A percentile compares a stretch with the other conserved stretches of the same genome.
phyloP scores from a whole-genome alignment of 352 stramenopile species.

The Pythium utonaiense region DNA sequence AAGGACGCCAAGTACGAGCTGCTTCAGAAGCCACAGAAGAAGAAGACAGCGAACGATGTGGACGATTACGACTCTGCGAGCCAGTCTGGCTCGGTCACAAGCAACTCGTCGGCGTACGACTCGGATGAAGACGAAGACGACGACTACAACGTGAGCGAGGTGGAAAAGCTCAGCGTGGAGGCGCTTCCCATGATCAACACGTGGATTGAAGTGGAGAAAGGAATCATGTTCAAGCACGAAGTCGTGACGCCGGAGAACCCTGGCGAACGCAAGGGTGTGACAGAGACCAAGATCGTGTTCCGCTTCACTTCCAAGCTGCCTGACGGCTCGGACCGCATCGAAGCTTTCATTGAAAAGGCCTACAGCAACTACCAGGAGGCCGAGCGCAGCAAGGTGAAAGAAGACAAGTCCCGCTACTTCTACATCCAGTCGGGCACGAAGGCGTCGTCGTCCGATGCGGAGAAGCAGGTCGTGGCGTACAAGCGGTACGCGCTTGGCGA shows the following conservation, averaged over 20 bases:
- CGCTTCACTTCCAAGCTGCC: constrained; percentile 16
- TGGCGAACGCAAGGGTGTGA: constrained; percentile 11
- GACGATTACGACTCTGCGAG: neutral
- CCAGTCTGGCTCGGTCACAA: constrained; percentile 22
- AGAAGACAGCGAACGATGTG: constrained; percentile 3
- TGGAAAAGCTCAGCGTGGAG: constrained; percentile 36
- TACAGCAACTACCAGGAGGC: constrained; percentile 30
- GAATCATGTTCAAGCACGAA: constrained; percentile 34
- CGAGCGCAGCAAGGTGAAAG: constrained; percentile 25
- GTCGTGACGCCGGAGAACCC: constrained; percentile 8
- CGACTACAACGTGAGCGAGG: constrained; percentile 22
- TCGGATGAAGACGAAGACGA: constrained; percentile 24
- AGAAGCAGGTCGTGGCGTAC: neutral
- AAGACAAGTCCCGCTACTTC: constrained; percentile 39
- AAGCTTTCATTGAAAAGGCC: constrained; percentile 30
- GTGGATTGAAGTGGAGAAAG: constrained; percentile 29
- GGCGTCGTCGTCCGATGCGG: neutral
- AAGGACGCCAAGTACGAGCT: constrained; percentile 35
- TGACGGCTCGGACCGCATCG: constrained; percentile 32
- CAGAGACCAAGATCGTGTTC: constrained; percentile 26
- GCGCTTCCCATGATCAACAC: constrained; percentile 25
- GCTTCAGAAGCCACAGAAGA: constrained; percentile 24
- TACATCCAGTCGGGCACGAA: constrained; percentile 31
- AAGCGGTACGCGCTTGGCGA: neutral
- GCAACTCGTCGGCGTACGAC: constrained; percentile 15